Evolutionary conservation across 2,329 filamentous ascomycete species (phyloP).

Genomic region (Neonectria magnoliae): DNA sequence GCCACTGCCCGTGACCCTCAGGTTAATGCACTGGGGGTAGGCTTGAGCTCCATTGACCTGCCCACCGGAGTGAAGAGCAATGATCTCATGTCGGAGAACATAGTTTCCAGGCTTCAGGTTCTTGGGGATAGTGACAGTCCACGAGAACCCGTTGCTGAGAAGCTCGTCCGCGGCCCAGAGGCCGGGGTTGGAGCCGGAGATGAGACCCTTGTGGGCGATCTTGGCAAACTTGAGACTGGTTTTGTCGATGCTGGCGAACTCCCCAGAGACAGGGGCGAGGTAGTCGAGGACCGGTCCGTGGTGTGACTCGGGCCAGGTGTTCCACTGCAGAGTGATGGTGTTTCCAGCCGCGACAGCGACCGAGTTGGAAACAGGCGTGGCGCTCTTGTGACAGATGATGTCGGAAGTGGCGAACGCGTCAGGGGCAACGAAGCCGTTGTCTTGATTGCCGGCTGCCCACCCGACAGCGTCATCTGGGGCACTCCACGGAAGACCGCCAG

Average conservation of each 20-base stretch:
- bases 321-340: slow-evolving; percentile 69
- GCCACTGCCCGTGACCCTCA: slow-evolving; percentile 54
- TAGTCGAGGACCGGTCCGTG: slow-evolving; percentile 70
- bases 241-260: slow-evolving; percentile 64
- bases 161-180: slow-evolving; percentile 66
- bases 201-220: slow-evolving; percentile 64
- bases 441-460: slow-evolving; percentile 49
- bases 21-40: slow-evolving; percentile 62
- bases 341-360: slow-evolving; percentile 66
- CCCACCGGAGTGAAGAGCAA: slow-evolving; percentile 56
- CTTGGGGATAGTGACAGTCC: slow-evolving; percentile 52
- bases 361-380: slow-evolving; percentile 51
- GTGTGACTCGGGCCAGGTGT: slow-evolving; percentile 71
- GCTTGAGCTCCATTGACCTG: slow-evolving; percentile 57
- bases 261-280: slow-evolving; percentile 61
- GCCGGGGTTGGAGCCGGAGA: slow-evolving; percentile 55
- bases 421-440: slow-evolving; percentile 59
- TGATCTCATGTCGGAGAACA: slow-evolving; percentile 61
- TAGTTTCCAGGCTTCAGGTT: slow-evolving; percentile 51
- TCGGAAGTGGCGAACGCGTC: slow-evolving; percentile 50
- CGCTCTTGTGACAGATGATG: slow-evolving; percentile 60
- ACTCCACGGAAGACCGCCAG: slow-evolving; percentile 42
- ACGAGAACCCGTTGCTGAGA: slow-evolving; percentile 57
- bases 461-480: slow-evolving; percentile 47
- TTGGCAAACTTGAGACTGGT: slow-evolving; percentile 66